Percentiles rank a stretch among this genome's conserved stretches.
Conservation (phyloP, 2,329 filamentous ascomycete species). For the Metarhizium brunneum region DNA sequence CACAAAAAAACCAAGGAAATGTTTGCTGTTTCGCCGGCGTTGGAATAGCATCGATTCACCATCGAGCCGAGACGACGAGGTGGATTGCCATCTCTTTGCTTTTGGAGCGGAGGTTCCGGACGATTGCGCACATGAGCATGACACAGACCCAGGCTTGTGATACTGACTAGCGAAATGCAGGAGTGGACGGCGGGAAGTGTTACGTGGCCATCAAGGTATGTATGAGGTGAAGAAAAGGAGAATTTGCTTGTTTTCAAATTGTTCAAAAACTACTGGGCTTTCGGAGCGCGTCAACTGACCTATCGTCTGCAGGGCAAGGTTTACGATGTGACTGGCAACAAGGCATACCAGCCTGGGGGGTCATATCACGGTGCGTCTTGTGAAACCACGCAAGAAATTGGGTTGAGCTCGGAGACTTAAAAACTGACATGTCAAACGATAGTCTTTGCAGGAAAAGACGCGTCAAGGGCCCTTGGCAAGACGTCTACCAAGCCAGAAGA, state of each 20-base stretch:
- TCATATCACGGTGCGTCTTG: slow-evolving; percentile 67
- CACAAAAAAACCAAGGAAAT: not conserved
- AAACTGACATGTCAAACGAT: slow-evolving; percentile 1
- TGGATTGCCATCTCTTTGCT: not conserved
- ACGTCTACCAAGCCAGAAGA: slow-evolving; percentile 83
- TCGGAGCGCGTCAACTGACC: not conserved
- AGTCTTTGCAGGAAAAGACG: slow-evolving; percentile 96
- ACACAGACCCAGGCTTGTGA: not conserved
- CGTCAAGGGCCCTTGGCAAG: slow-evolving; percentile 80
- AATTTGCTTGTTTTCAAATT: too few relatives aligned
- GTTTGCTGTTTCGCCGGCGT: not conserved
- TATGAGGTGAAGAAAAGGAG: not conserved
- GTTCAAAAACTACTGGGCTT: not conserved
- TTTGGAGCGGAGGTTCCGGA: not conserved
- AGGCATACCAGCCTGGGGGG: slow-evolving; percentile 72
- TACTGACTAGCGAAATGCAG: slow-evolving; percentile 29
- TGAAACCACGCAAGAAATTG: slow-evolving; percentile 2
- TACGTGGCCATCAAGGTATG: slow-evolving; percentile 62
- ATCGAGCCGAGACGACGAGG: not conserved
- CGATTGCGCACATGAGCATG: not conserved
- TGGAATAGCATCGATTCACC: not conserved
- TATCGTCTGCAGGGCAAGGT: slow-evolving; percentile 60
- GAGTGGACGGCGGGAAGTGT: slow-evolving; percentile 52
- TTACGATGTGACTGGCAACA: slow-evolving; percentile 89
- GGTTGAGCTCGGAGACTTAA: not conserved